phyloP scores from a whole-genome alignment of 2,329 filamentous ascomycete genomes.

The Claviceps sp. region DNA sequence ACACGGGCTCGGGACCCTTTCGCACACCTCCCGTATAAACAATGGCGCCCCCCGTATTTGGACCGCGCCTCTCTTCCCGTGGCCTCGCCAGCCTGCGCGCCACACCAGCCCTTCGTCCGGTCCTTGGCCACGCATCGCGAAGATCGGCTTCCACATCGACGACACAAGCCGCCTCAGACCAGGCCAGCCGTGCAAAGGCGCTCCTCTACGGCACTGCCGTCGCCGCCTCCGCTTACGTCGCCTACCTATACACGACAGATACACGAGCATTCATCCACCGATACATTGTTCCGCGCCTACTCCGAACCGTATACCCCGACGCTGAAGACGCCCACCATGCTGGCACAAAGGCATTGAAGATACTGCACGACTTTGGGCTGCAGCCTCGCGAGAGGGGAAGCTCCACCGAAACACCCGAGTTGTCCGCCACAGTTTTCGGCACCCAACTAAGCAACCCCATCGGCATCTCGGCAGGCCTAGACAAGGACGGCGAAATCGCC shows the following conservation, averaged over 20 bases:
- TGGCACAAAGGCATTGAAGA: conserved; percentile 58
- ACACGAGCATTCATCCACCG: conserved; percentile 58
- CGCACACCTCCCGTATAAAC: background rate
- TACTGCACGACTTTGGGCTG: conserved; percentile 59
- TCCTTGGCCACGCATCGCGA: conserved; percentile 12
- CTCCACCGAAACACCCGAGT: conserved; percentile 18
- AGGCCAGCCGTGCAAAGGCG: conserved; percentile 21
- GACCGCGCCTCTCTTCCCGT: conserved; percentile 6
- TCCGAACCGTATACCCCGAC: conserved; percentile 56
- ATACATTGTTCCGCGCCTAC: conserved; percentile 50
- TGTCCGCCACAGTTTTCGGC: conserved; percentile 52
- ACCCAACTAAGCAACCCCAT: conserved; percentile 71
- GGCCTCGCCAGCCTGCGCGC: conserved; percentile 6
- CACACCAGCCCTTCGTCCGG: background rate
- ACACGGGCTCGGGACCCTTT: conserved; percentile 4
- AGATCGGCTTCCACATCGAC: conserved; percentile 18
- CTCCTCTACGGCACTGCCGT: conserved; percentile 28
- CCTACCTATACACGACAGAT: conserved; percentile 61
- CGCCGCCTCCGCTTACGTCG: conserved; percentile 28
- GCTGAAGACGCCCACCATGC: conserved; percentile 86
- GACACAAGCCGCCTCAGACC: conserved; percentile 14
- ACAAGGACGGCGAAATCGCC: conserved; percentile 86
- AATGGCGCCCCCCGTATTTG: conserved; percentile 9
- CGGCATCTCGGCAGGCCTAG: conserved; percentile 87
- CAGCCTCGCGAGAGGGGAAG: conserved; percentile 67